Evolutionary conservation across 164 flowering plant species (phyloP).

Genomic region (Dillenia turbinata): DNA sequence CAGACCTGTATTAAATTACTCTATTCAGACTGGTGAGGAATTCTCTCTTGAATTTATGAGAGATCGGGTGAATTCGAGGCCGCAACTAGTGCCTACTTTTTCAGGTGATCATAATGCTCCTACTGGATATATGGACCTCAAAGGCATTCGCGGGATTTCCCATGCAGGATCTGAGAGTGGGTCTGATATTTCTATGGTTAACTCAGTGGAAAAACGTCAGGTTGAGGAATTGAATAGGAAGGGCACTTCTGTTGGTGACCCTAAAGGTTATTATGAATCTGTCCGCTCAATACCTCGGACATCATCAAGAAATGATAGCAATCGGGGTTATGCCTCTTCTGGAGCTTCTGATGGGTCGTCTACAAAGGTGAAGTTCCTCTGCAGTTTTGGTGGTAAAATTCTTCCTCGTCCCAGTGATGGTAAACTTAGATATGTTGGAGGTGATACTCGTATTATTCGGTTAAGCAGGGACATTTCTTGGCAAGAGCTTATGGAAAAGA

Average conservation of each 20-base stretch:
- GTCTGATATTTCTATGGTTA: conserved; percentile 45
- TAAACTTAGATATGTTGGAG: conserved; percentile 90
- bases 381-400: conserved; percentile 91
- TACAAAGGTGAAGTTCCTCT: conserved; percentile 61
- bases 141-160: conserved; percentile 50
- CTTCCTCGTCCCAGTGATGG: conserved; percentile 91
- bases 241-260: conserved; percentile 30
- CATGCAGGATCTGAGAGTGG: conserved; percentile 66
- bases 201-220: conserved; percentile 30
- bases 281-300: conserved; percentile 30
- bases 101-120: conserved; percentile 31
- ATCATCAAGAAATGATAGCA: conserved; percentile 35
- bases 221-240: conserved; percentile 41
- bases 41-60: conserved; percentile 87
- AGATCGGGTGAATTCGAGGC: conserved; percentile 55
- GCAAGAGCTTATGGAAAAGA: conserved; percentile 63
- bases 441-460: conserved; percentile 77
- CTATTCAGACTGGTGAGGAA: conserved; percentile 97
- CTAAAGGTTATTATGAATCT: conserved; percentile 30
- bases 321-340: conserved; percentile 48
- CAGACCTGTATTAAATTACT: conserved; percentile 62
- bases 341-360: conserved; percentile 45
- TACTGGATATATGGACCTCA: conserved; percentile 51
- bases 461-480: conserved; percentile 62
- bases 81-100: conserved; percentile 31